Base-by-base conservation (phyloP, 108 stramenopile species). In the Skeletonema costatum region DNA sequence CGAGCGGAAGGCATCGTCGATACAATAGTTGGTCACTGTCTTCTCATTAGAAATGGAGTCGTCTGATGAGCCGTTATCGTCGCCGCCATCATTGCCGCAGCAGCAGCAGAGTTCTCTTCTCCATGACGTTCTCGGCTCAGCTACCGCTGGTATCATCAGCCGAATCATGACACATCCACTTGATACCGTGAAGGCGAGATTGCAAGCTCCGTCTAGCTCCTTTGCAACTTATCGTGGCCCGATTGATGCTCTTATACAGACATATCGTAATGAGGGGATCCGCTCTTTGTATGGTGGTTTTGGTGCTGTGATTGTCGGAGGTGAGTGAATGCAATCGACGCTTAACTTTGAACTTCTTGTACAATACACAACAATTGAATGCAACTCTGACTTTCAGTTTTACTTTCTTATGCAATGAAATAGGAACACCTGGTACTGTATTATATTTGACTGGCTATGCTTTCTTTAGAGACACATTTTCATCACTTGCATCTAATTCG, bases 371-470 rank as follows among this genome's bases (percentile, higher is more conserved):
- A 46, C 12, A 46, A 46, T 16, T 46, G 44, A n/a, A 3, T 46
- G 14, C 44, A 46, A 46, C 14, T 46, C 44, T 46, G 44, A 46
- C 44, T n/a, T 4, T 14, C 44, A 46, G 16, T 46, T 46, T 46
- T 16, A 46, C 16, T 46, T 2, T 46, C 44, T 16, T 14, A 14
- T 46, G 10, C 39, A 9, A 10, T 39, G 39, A 39, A 39, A 39
- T 39, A 5, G 97, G 97, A 14, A 97, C 95, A n/a, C 98, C 98
- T 6, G 99, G 95, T 4, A 95, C 94, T 14, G 85, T 93, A 48
- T 38, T 98, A 6, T 99, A 99, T 83, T 78, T 99, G 39, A 87
- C 93, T 30, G 89, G 93, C 29, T 99, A 99, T 85, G 97, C 98
- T 63, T 75, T 84, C 48, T 86, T 86, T 71, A 97, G 96, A 68